Base-by-base conservation (phyloP, 148 eudicot species). In the Amaranthus palmeri region DNA sequence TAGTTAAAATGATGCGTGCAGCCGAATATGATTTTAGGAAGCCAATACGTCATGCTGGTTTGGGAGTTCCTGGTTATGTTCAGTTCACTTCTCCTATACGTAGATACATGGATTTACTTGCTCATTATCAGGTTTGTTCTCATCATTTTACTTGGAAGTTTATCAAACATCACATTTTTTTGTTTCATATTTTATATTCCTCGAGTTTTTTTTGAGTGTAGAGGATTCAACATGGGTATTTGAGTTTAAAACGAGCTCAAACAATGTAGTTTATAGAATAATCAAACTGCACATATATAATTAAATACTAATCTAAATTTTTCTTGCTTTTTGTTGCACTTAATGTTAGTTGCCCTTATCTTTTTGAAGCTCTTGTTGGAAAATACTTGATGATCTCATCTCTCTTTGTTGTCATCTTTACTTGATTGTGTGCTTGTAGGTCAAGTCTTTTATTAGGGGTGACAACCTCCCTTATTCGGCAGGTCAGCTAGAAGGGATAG, bases 71-170 rank as follows among this genome's bases (percentile, higher is more conserved):
- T 77, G 97, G 97, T 54, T 95, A 95, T 86, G 99, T 95, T 70
- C 99, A 95, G 85, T 95, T 95, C 76, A 95, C 96, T 43, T 95
- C 99, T 79, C 99, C 99, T 61, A 95, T 95, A 54, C 90, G 99
- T 18, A 85, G 99, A 90, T 95, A 95, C 83, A 81, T 95, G 90
- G 99, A 95, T 86, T 97, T 95, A 71, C 88, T 92, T 77, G 99
- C 99, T 70, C 99, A 95, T 84, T 95, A 95, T 80, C 99, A 95
- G 93, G 99, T 87, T 56, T 50, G 66, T 74, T 76, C 63, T 65
- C 52, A 10, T 61, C 17, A 13, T 48, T 3, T 70, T 53, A 40
- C 25, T 25, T n/a, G 15, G 1, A 25, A 25, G 36, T 25, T 25
- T 2, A 25, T 25, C 36, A 25, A 25, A 25, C 36, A 25, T 1